phyloP scores from a whole-genome alignment of 768 basidiomycete genomes.

The Boletus edulis region DNA sequence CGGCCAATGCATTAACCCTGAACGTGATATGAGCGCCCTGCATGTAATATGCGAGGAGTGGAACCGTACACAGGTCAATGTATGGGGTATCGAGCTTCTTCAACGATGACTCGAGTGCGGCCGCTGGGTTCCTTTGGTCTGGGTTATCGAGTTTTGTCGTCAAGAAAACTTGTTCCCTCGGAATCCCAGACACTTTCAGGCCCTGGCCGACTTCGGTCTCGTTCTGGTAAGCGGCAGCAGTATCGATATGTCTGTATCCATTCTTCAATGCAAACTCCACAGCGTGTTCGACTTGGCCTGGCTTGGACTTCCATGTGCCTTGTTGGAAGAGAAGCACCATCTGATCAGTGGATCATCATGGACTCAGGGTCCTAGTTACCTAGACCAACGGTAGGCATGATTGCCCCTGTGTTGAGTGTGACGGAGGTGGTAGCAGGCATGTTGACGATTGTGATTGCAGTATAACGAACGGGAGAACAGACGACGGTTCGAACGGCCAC shows the following conservation, averaged over 20 bases:
- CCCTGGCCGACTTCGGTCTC: conserved; percentile 82
- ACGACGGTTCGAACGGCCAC: neutral
- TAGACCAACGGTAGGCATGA: conserved; percentile 74
- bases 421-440: conserved; percentile 52
- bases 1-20: conserved; percentile 84
- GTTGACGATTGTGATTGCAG: neutral
- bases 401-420: conserved; percentile 73
- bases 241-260: conserved; percentile 76
- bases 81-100: conserved; percentile 68
- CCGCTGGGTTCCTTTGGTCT: conserved; percentile 56
- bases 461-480: neutral
- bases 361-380: conserved; percentile 34
- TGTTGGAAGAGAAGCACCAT: neutral
- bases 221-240: conserved; percentile 68
- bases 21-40: neutral
- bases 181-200: conserved; percentile 69
- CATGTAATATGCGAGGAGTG: neutral
- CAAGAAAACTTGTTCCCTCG: conserved; percentile 73
- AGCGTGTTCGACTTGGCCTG: conserved; percentile 70
- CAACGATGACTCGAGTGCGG: conserved; percentile 69
- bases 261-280: conserved; percentile 70
- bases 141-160: conserved; percentile 71
- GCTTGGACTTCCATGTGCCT: conserved; percentile 77
- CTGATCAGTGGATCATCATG: neutral
- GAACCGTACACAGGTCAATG: conserved; percentile 67